These are phyloP conservation scores for Micractinium sp. DNA, from an alignment of 139 green algal species.

Conservation along the genomic window DNA sequence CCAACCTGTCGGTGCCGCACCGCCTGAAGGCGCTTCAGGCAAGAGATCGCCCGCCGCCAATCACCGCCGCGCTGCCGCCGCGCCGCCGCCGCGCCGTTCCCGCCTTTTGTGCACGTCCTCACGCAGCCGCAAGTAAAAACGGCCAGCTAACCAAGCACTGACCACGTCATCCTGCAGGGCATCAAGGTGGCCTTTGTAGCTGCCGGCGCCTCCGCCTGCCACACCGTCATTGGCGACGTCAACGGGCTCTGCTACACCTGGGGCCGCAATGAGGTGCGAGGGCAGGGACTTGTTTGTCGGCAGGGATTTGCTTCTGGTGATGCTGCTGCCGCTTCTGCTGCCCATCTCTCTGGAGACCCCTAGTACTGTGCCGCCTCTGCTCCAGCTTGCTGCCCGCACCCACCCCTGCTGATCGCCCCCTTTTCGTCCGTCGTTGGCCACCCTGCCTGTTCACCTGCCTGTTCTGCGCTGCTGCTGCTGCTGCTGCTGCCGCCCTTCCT, in stretches of 20 bases:
- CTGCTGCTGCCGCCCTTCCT: neutral
- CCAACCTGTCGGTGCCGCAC: slow-evolving; percentile 75
- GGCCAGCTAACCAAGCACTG: too few relatives aligned
- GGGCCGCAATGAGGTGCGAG: slow-evolving; percentile 87
- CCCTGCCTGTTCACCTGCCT: neutral
- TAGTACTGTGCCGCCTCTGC: neutral
- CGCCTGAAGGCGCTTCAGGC: slow-evolving; percentile 72
- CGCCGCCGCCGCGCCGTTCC: neutral
- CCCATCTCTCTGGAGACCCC: too few relatives aligned
- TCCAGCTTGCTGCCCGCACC: neutral
- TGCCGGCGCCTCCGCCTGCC: slow-evolving; percentile 73
- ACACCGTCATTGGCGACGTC: slow-evolving; percentile 74
- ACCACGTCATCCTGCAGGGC: slow-evolving; percentile 50
- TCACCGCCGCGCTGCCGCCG: neutral
- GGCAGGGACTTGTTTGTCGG: neutral
- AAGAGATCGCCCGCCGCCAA: neutral
- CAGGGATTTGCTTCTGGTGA: neutral
- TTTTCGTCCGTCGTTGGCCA: too few relatives aligned
- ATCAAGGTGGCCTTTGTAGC: slow-evolving; percentile 81
- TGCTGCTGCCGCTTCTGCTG: neutral
- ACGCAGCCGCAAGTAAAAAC: too few relatives aligned
- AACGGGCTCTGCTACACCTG: slow-evolving; percentile 85
- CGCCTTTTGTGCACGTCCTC: neutral
- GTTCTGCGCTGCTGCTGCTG: neutral
- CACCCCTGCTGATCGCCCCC: neutral